phyloP scores from a whole-genome alignment of 2,329 filamentous ascomycete genomes.

The Hawksworthiomyces lignivorus region DNA sequence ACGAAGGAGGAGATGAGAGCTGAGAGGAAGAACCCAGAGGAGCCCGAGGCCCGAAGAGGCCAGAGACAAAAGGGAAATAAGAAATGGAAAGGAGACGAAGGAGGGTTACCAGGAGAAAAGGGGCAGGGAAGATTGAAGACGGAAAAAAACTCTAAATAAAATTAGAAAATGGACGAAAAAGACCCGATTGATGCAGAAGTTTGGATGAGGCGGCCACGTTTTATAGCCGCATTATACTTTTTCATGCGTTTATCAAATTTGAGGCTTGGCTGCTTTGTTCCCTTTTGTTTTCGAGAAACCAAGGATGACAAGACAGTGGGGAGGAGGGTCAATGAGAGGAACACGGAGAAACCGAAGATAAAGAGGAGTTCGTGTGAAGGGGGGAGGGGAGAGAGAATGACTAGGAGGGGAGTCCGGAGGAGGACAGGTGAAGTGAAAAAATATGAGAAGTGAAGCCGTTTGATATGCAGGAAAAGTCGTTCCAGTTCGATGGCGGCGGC shows the following conservation, averaged over 20 bases:
- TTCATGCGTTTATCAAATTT: slow-evolving; percentile 7
- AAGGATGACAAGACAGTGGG: too few relatives aligned
- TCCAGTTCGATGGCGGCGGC: too few relatives aligned
- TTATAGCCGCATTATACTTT: slow-evolving; percentile 7
- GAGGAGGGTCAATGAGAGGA: too few relatives aligned
- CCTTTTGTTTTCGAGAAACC: neutral
- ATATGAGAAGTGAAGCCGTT: too few relatives aligned
- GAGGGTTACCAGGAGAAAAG: neutral
- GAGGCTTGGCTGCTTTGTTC: too few relatives aligned
- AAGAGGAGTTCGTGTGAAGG: neutral
- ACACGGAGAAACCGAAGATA: too few relatives aligned
- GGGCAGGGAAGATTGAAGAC: neutral
- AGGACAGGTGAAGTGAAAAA: too few relatives aligned
- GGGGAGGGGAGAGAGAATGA: too few relatives aligned
- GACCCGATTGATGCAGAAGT: slow-evolving; percentile 1
- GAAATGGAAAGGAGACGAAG: neutral
- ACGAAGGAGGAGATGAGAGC: neutral
- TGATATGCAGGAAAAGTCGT: slow-evolving; percentile 11
- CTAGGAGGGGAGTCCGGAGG: slow-evolving; percentile 1
- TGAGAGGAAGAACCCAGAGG: too few relatives aligned
- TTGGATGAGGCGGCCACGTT: slow-evolving; percentile 2
- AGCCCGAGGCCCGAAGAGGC: neutral
- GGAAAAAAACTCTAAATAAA: too few relatives aligned
- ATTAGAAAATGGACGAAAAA: too few relatives aligned
- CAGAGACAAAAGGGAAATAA: neutral